Percentiles rank a stretch among this genome's conserved stretches.
Evolutionary conservation across 2,329 filamentous ascomycete genomes (phyloP).

Genomic region (Trichoderma sp.): DNA sequence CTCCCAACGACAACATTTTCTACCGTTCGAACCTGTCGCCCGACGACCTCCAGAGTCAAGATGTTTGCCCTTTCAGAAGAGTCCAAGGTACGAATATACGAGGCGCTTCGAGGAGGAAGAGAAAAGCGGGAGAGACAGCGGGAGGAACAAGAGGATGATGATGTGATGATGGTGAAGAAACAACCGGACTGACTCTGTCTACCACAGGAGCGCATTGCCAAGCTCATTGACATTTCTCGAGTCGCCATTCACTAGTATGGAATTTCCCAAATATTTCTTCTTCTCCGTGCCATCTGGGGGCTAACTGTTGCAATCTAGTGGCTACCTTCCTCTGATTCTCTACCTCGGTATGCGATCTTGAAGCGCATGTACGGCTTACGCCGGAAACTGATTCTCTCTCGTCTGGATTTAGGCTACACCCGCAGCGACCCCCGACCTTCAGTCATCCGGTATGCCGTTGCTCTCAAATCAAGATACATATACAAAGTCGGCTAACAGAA

Average conservation of each 20-base stretch:
- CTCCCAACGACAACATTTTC: not conserved
- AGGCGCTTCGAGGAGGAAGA: not conserved
- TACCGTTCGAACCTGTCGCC: not conserved
- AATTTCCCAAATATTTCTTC: slow-evolving; percentile 6
- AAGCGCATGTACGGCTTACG: not conserved
- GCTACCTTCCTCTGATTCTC: slow-evolving; percentile 93
- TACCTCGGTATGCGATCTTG: slow-evolving; percentile 73
- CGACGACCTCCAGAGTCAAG: slow-evolving; percentile 27
- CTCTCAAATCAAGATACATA: not conserved
- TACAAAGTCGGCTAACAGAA: not conserved
- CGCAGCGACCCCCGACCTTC: slow-evolving; percentile 89
- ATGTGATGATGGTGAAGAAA: not conserved
- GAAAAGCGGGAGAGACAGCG: not conserved
- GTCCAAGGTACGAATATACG: slow-evolving; percentile 72
- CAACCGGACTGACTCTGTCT: slow-evolving; percentile 16
- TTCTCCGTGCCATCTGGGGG: not conserved
- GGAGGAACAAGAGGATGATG: not conserved
- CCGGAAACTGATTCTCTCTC: slow-evolving; percentile 30
- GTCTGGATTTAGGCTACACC: slow-evolving; percentile 70
- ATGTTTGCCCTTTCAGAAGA: slow-evolving; percentile 85
- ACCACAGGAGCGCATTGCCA: slow-evolving; percentile 89
- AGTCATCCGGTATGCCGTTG: slow-evolving; percentile 52
- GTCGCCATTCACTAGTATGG: slow-evolving; percentile 93
- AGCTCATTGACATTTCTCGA: slow-evolving; percentile 91
- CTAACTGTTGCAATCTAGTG: slow-evolving; percentile 58